Base-by-base conservation (phyloP, 2,329 filamentous ascomycete genomes). In the Hansfordia pulvinata region DNA sequence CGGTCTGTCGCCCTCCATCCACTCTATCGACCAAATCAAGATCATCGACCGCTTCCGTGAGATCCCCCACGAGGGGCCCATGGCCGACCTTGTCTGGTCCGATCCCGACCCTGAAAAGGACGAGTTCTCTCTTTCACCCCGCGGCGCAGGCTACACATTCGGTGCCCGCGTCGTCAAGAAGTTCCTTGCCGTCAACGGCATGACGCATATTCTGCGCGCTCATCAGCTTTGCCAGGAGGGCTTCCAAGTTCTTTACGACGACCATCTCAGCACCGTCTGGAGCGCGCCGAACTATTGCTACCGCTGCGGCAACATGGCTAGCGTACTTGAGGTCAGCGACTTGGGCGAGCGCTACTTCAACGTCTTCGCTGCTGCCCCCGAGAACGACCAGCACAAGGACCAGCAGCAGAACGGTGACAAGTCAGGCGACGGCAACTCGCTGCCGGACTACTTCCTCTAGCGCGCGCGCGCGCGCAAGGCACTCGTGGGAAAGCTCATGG, bases 71-170 rank as follows among this genome's bases (percentile, higher is more conserved):
- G 90, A 98, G 56, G 90, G 90, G 0, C 90, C 90, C 18, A 98
- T 98, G 90, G 90, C 90, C n/a, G 90, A 98, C 52, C 62, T 98
- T 5, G 90, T 98, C 17, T 98, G 90, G 90, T 93, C 85, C 12
- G 90, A 98, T 50, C 90, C 90, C 0, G 90, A 98, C 49, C 79
- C 83, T n/a, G 90, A 98, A 42, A 72, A 86, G 30, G 90, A 98
- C 54, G 90, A 98, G 52, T 98, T 98, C 55, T 92, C 82, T 6
- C 69, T 98, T 10, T 92, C 82, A 6, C 90, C 90, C 3, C 71
- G 90, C 35, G 90, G 90, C 22, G 90, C 90, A 12, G 90, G 90
- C 14, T 98, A 98, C 52, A 96, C 88, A 0, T 98, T 98, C 49
- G 90, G 90, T 30, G 85, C 86, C 6, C 90, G 96, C 52, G 90